phyloP scores from a whole-genome alignment of 129 eudicot genomes.

The Mikania micrantha region DNA sequence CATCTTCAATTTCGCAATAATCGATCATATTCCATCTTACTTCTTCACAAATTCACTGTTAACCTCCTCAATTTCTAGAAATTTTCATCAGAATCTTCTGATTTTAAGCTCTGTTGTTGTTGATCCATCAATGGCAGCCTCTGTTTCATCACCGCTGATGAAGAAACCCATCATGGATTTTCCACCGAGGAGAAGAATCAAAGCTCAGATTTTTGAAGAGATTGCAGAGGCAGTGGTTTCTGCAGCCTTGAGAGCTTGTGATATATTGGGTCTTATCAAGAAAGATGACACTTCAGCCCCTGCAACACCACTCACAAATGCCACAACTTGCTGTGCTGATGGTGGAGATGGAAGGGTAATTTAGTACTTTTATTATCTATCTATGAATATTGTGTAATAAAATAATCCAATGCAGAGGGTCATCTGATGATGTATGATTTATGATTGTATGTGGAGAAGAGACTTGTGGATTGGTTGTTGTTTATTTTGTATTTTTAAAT shows the following conservation, averaged over 20 bases:
- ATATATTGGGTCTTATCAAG: constrained; percentile 9
- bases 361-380: no score
- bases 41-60: background rate
- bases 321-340: background rate
- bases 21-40: background rate
- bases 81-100: background rate
- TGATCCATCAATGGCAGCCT: constrained; percentile 14
- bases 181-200: constrained; percentile 7
- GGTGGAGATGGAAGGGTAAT: background rate
- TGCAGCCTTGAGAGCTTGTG: constrained; percentile 15
- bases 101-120: background rate
- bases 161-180: constrained; percentile 6
- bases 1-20: background rate
- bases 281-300: constrained; percentile 4
- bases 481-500: no score
- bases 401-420: background rate
- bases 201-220: constrained; percentile 26
- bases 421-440: background rate
- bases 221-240: constrained; percentile 4
- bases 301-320: background rate
- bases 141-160: background rate
- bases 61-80: no score
- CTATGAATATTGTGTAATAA: no score
- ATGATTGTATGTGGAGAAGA: background rate
- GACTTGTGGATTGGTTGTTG: background rate